A percentile compares a stretch with the other conserved stretches of the same genome.
Conservation (phyloP, 2,329 filamentous ascomycete species). For the Pleoardoris graminearum region DNA sequence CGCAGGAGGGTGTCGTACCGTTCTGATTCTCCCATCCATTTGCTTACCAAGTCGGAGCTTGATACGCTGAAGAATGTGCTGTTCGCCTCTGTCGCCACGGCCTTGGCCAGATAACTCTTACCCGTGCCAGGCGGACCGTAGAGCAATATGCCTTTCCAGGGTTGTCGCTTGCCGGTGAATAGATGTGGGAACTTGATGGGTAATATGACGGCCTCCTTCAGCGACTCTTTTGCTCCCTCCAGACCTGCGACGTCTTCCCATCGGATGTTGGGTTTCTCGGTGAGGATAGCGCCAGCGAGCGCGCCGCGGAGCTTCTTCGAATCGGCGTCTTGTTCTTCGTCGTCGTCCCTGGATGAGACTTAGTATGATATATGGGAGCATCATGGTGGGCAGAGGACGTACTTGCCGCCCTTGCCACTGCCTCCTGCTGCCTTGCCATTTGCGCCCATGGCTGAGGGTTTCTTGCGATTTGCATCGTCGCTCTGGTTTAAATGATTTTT, state of each 20-base stretch:
- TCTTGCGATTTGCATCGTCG: conserved; percentile 68
- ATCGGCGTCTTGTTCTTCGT: conserved; percentile 77
- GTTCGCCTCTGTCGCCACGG: conserved; percentile 96
- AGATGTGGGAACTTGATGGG: conserved; percentile 98
- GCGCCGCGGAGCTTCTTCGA: conserved; percentile 93
- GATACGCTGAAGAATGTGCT: conserved; percentile 99
- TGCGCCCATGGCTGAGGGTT: conserved; percentile 70
- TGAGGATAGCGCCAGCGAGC: conserved; percentile 86
- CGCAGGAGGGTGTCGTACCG: conserved; percentile 59
- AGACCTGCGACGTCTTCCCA: conserved; percentile 98
- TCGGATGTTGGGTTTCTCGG: conserved; percentile 92
- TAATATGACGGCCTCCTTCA: conserved; percentile 96
- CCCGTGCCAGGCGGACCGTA: conserved; percentile 96
- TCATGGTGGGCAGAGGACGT: conserved; percentile 22
- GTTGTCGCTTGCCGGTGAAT: conserved; percentile 93
- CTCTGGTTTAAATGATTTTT: conserved; percentile 83
- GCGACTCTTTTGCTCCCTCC: conserved; percentile 89
- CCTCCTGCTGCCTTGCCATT: conserved; percentile 69
- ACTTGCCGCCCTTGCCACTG: conserved; percentile 62
- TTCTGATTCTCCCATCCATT: conserved; percentile 99
- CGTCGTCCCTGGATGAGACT: conserved; percentile 54
- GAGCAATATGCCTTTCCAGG: conserved; percentile 96
- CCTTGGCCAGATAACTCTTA: conserved; percentile 97
- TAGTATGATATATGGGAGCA: conserved; percentile 11
- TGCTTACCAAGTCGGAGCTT: conserved; percentile 95